Evolutionary conservation across 1,284 basidiomycete species (phyloP).

Genomic region (Fomitopsis palustris): DNA sequence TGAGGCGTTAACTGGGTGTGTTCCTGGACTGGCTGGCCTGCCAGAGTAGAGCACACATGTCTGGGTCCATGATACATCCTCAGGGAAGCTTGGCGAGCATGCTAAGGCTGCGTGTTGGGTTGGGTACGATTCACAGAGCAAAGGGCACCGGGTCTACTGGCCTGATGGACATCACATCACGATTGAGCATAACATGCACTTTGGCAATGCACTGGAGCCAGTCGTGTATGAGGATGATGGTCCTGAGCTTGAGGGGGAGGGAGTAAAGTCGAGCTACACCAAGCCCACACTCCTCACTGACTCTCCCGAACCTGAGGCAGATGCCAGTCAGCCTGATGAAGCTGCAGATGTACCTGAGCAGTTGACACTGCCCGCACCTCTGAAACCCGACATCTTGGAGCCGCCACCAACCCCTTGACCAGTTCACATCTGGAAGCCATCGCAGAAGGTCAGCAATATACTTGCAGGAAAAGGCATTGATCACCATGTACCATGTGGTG

Average conservation of each 20-base stretch:
- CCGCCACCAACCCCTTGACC: background rate
- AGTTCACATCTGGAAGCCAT: background rate
- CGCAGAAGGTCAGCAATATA: background rate
- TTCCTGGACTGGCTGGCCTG: background rate
- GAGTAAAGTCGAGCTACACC: background rate
- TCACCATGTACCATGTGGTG: background rate
- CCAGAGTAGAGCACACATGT: background rate
- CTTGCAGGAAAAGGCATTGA: background rate
- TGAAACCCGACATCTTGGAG: background rate
- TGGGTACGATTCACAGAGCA: conserved; percentile 2
- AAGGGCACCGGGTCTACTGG: conserved; percentile 28
- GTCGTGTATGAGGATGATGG: background rate
- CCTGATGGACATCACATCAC: conserved; percentile 10
- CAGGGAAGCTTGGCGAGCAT: conserved; percentile 1
- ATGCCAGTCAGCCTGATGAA: no score
- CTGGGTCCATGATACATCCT: conserved; percentile 4
- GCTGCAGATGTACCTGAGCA: no score
- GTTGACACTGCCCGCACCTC: background rate
- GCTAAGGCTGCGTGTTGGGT: conserved; percentile 4
- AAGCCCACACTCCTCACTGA: background rate
- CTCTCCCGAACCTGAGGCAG: background rate
- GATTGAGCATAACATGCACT: background rate
- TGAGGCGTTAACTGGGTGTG: background rate
- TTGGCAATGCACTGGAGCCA: background rate
- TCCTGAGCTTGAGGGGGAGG: background rate